Conservation (phyloP, 148 eudicot species). For the Nepenthes gracilis region DNA sequence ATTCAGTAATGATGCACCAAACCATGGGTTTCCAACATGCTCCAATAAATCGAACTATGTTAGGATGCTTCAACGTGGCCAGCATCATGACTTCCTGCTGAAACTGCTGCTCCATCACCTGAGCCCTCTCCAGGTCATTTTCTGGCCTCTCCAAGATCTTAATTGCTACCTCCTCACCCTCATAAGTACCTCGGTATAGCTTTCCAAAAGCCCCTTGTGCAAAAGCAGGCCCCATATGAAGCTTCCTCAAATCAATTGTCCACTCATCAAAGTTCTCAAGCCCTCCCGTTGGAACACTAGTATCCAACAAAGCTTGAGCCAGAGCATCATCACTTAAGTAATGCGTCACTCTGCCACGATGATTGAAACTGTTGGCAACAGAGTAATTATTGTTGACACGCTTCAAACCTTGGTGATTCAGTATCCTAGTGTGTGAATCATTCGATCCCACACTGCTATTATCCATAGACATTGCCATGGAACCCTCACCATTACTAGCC, state of each 20-base stretch:
- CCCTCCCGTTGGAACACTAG: conserved; percentile 38
- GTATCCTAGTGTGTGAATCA: conserved; percentile 49
- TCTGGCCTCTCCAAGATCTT: conserved; percentile 68
- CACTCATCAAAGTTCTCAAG: conserved; percentile 62
- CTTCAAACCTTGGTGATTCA: conserved; percentile 52
- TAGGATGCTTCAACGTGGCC: conserved; percentile 46
- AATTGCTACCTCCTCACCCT: conserved; percentile 61
- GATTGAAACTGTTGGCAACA: conserved; percentile 37
- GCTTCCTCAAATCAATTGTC: conserved; percentile 60
- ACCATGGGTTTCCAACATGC: conserved; percentile 45
- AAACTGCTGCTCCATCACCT: conserved; percentile 54
- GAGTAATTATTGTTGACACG: conserved; percentile 42
- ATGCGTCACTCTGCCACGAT: conserved; percentile 38
- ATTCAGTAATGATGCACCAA: conserved; percentile 53
- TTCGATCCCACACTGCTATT: conserved; percentile 63
- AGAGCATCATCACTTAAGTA: conserved; percentile 56
- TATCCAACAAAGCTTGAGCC: conserved; percentile 54
- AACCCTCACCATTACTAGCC: conserved; percentile 59
- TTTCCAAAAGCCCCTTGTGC: conserved; percentile 73
- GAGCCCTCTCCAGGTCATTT: conserved; percentile 32
- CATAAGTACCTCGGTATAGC: conserved; percentile 57
- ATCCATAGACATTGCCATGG: conserved; percentile 61
- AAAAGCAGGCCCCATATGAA: conserved; percentile 59
- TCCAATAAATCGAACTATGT: conserved; percentile 56
- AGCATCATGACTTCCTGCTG: conserved; percentile 49